Evolutionary conservation across 192 early-diverging fungal genomes (phyloP).

Genomic region (Linnemannia zychae): DNA sequence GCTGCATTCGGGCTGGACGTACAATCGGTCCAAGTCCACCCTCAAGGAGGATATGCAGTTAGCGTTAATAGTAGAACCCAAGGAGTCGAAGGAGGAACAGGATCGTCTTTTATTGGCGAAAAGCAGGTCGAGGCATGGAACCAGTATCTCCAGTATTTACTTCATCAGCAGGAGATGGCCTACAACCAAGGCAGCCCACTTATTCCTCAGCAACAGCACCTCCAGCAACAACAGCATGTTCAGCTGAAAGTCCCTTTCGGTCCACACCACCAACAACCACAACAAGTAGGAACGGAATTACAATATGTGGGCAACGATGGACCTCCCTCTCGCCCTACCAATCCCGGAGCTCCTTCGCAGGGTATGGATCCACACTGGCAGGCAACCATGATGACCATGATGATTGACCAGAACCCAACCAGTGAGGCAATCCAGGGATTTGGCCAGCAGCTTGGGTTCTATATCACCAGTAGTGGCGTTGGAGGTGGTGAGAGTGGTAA

Average conservation of each 20-base stretch:
- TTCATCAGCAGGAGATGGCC: conserved; percentile 22
- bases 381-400: conserved; percentile 54
- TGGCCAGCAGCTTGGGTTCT: neutral
- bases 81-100: neutral
- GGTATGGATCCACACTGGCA: conserved; percentile 43
- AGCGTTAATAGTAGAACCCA: neutral
- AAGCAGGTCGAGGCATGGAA: conserved; percentile 35
- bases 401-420: conserved; percentile 34
- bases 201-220: neutral
- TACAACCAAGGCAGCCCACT: neutral
- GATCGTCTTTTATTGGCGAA: neutral
- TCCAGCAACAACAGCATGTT: neutral
- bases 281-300: neutral
- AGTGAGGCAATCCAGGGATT: neutral
- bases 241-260: neutral
- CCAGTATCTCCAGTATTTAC: conserved; percentile 43
- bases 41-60: neutral
- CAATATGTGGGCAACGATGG: neutral
- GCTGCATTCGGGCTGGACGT: neutral
- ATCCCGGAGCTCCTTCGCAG: neutral
- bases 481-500: neutral
- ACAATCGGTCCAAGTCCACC: neutral
- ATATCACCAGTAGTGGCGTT: neutral
- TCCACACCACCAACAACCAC: conserved; percentile 7
- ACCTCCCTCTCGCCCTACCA: too few species aligned